phyloP scores from a whole-genome alignment of 805 yeast species.

The Wickerhamiella spandovensis region DNA sequence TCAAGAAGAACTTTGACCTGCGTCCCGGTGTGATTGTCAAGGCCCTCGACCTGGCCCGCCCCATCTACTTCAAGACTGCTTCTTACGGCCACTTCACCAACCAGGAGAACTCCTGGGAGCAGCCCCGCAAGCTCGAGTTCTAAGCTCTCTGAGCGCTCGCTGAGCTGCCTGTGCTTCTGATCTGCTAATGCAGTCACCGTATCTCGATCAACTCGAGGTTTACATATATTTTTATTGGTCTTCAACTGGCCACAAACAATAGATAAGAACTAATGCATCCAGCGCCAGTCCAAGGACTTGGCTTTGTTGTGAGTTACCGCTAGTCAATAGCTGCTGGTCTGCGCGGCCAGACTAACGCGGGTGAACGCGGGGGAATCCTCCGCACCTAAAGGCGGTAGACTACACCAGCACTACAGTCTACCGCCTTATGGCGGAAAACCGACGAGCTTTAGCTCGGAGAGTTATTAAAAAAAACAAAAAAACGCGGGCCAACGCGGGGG shows the following conservation, averaged over 20 bases:
- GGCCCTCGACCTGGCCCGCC: constrained; percentile 95
- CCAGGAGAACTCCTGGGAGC: constrained; percentile 98
- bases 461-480: too few relatives aligned
- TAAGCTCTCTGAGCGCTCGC: constrained; percentile 14
- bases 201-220: background rate
- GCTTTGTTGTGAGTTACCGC: too few relatives aligned
- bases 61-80: constrained; percentile 98
- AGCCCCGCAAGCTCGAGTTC: constrained; percentile 47
- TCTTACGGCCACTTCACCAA: constrained; percentile 99
- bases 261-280: background rate
- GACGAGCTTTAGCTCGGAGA: too few relatives aligned
- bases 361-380: too few relatives aligned
- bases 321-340: too few relatives aligned
- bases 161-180: background rate
- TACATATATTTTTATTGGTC: constrained; percentile 3
- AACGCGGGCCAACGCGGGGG: too few relatives aligned
- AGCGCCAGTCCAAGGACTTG: too few relatives aligned
- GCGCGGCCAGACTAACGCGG: too few relatives aligned
- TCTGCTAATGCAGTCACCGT: background rate
- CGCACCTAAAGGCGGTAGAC: too few relatives aligned
- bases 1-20: constrained; percentile 89
- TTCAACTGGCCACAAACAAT: constrained; percentile 10
- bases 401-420: too few relatives aligned
- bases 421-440: too few relatives aligned
- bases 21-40: constrained; percentile 99